A percentile compares a stretch with the other conserved stretches of the same genome.
phyloP scores from a whole-genome alignment of 208 protist genomes.

The Wallacemonas rigidus region DNA sequence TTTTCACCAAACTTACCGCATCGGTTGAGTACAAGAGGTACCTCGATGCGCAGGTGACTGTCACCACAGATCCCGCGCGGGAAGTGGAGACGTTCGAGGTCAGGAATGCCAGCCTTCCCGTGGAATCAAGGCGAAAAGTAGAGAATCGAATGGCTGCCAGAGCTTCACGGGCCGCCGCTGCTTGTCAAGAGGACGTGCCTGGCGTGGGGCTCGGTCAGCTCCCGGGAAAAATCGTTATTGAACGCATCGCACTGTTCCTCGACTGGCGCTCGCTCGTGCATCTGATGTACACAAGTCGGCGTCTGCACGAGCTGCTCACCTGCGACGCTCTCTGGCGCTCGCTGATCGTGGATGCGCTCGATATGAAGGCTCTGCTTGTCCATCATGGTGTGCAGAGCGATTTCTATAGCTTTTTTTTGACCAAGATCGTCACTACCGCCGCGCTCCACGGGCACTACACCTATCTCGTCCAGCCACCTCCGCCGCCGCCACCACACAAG shows the following conservation, averaged over 20 bases:
- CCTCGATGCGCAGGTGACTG: no score
- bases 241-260: constrained; percentile 44
- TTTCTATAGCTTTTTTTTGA: constrained; percentile 71
- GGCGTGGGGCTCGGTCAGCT: neutral
- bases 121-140: no score
- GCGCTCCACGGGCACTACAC: constrained; percentile 74
- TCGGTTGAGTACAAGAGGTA: no score
- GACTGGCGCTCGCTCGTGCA: constrained; percentile 38
- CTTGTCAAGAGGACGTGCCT: neutral
- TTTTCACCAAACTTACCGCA: no score
- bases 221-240: neutral
- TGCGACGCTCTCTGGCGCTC: constrained; percentile 51
- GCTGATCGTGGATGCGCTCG: constrained; percentile 36
- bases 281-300: constrained; percentile 41
- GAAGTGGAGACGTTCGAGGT: no score
- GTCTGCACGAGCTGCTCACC: constrained; percentile 36
- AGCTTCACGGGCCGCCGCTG: no score
- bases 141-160: no score
- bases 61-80: no score
- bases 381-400: constrained; percentile 23
- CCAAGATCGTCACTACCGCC: constrained; percentile 64
- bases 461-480: constrained; percentile 28
- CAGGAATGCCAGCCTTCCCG: no score
- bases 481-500: neutral
- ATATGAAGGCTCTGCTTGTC: constrained; percentile 50